These are phyloP conservation scores for Trypanosoma caninum DNA, from an alignment of 208 protist genomes.

Conservation along the genomic window DNA sequence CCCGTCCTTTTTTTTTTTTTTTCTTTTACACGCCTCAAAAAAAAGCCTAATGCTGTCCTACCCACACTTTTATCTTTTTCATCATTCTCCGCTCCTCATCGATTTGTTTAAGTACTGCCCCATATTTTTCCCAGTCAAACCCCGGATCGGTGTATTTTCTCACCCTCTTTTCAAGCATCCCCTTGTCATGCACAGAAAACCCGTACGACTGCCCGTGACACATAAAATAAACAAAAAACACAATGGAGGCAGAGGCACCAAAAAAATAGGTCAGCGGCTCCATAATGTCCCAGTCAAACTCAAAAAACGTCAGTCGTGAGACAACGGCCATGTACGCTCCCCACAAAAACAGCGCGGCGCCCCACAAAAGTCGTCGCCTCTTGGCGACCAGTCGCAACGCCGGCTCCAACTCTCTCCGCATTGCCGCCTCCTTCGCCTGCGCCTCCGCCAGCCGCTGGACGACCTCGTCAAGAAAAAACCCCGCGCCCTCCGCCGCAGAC, in stretches of 20 bases:
- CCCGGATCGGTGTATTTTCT: conserved; percentile 54
- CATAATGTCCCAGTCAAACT: conserved; percentile 91
- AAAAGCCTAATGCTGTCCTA: conserved; percentile 39
- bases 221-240: conserved; percentile 74
- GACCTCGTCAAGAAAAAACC: conserved; percentile 46
- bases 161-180: conserved; percentile 43
- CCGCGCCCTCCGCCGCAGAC: not conserved
- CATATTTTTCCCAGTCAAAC: conserved; percentile 74
- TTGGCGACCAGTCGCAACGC: conserved; percentile 44
- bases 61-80: conserved; percentile 43
- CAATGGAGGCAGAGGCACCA: conserved; percentile 43
- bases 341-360: conserved; percentile 43
- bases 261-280: conserved; percentile 86
- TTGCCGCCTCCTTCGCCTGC: conserved; percentile 27
- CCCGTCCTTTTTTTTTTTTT: no score
- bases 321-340: conserved; percentile 72
- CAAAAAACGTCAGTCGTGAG: conserved; percentile 84
- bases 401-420: conserved; percentile 37
- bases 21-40: no score
- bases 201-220: conserved; percentile 50
- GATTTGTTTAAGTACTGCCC: conserved; percentile 34
- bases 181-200: conserved; percentile 49
- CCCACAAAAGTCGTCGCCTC: conserved; percentile 68
- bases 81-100: conserved; percentile 36
- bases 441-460: conserved; percentile 32